Evolutionary conservation across 108 stramenopile genomes (phyloP).

Genomic region (Nitzschia sp.): DNA sequence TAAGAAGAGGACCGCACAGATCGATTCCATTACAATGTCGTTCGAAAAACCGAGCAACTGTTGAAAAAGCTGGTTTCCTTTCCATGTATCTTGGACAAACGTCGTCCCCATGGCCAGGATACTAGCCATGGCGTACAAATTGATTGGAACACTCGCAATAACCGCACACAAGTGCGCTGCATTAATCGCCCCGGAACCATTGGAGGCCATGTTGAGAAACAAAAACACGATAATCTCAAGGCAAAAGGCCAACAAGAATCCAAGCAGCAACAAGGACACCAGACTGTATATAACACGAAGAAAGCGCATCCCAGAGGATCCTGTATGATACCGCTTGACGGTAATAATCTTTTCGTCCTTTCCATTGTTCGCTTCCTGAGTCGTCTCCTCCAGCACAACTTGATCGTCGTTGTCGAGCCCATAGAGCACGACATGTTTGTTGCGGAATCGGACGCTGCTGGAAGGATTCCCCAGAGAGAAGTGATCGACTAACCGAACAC

Average conservation of each 20-base stretch:
- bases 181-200: slow-evolving; percentile 7
- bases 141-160: slow-evolving; percentile 21
- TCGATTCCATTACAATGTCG: slow-evolving; percentile 26
- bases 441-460: slow-evolving; percentile 50
- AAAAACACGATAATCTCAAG: slow-evolving; percentile 64
- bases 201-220: slow-evolving; percentile 51
- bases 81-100: slow-evolving; percentile 53
- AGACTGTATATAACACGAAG: slow-evolving; percentile 57
- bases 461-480: slow-evolving; percentile 59
- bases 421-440: slow-evolving; percentile 43
- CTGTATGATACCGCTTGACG: slow-evolving; percentile 47
- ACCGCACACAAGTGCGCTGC: neutral
- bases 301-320: slow-evolving; percentile 29
- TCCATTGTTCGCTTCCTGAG: slow-evolving; percentile 6
- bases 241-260: slow-evolving; percentile 66
- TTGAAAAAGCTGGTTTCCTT: slow-evolving; percentile 48
- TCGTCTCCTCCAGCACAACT: slow-evolving; percentile 47
- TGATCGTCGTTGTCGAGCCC: slow-evolving; percentile 46
- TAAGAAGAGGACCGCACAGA: slow-evolving; percentile 54
- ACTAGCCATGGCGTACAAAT: slow-evolving; percentile 56
- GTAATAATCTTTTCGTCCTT: slow-evolving; percentile 29
- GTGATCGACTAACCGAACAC: slow-evolving; percentile 50
- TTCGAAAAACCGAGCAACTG: slow-evolving; percentile 23
- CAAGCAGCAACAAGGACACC: slow-evolving; percentile 53
- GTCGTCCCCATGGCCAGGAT: slow-evolving; percentile 62